Evolutionary conservation across 306 rosid genomes (phyloP).

Genomic region (Dalbergia cultrata): DNA sequence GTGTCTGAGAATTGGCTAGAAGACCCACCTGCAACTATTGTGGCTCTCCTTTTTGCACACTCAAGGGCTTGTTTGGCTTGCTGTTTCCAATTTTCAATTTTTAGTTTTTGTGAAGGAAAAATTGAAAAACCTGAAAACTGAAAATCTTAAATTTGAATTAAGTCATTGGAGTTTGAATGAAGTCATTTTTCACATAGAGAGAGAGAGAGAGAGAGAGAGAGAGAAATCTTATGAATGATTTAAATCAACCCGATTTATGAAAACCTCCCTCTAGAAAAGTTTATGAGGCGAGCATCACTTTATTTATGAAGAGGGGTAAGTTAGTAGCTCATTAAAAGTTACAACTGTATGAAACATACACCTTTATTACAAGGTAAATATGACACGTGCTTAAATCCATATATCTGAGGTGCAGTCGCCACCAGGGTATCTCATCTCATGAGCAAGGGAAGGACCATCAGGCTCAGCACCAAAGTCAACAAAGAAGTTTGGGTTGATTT

Average conservation of each 20-base stretch:
- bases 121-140: no score
- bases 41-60: no score
- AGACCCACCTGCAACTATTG: no score
- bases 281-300: neutral
- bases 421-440: constrained; percentile 97
- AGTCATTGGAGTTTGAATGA: no score
- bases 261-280: neutral
- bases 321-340: neutral
- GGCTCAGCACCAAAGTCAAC: constrained; percentile 95
- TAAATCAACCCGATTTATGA: neutral
- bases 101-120: no score
- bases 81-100: no score
- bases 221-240: neutral
- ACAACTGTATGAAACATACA: neutral
- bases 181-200: neutral
- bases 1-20: no score
- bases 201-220: no score
- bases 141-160: no score
- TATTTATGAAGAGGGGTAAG: constrained; percentile 13
- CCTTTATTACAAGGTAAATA: neutral
- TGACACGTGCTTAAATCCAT: constrained; percentile 62
- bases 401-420: constrained; percentile 98
- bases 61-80: no score
- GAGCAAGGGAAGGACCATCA: constrained; percentile 93
- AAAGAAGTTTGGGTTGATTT: constrained; percentile 77